Percentiles rank a stretch among this genome's conserved stretches.
Conservation (phyloP, 2,329 filamentous ascomycete species). For the Trichoderma sp. region DNA sequence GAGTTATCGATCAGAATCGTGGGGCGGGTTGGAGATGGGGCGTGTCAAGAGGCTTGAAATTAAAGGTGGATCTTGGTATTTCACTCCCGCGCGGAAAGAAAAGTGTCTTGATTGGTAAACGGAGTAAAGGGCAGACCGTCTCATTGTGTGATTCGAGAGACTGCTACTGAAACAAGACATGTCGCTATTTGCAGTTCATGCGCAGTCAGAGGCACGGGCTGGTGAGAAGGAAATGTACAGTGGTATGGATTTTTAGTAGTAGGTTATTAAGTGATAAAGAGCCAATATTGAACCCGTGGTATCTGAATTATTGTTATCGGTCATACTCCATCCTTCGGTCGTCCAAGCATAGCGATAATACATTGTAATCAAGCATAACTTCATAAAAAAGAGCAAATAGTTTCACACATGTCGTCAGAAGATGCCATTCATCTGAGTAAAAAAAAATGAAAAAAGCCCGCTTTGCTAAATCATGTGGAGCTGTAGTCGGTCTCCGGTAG, state of each 20-base stretch:
- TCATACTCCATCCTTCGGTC: background rate
- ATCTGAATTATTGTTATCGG: slow-evolving; percentile 11
- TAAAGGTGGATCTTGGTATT: background rate
- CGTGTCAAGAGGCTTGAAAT: background rate
- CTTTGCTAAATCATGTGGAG: slow-evolving; percentile 18
- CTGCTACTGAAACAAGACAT: background rate
- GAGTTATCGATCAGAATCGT: slow-evolving; percentile 12
- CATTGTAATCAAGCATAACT: slow-evolving; percentile 4
- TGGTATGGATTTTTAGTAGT: background rate
- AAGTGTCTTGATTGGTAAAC: background rate
- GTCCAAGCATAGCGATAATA: background rate
- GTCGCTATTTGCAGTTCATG: background rate
- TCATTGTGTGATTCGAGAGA: background rate
- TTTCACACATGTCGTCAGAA: background rate
- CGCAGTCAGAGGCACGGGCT: background rate
- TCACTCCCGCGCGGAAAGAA: background rate
- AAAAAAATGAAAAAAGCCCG: background rate
- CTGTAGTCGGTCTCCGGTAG: slow-evolving; percentile 20
- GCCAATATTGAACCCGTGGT: slow-evolving; percentile 10
- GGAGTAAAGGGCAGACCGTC: background rate
- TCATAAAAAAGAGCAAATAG: background rate
- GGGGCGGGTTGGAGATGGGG: background rate
- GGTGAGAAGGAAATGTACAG: background rate
- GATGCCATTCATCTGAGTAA: background rate
- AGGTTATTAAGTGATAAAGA: background rate